Percentiles rank a stretch among this genome's conserved stretches.
Evolutionary conservation across 1,284 basidiomycete genomes (phyloP).

Genomic region (Apiotrichum gracile): DNA sequence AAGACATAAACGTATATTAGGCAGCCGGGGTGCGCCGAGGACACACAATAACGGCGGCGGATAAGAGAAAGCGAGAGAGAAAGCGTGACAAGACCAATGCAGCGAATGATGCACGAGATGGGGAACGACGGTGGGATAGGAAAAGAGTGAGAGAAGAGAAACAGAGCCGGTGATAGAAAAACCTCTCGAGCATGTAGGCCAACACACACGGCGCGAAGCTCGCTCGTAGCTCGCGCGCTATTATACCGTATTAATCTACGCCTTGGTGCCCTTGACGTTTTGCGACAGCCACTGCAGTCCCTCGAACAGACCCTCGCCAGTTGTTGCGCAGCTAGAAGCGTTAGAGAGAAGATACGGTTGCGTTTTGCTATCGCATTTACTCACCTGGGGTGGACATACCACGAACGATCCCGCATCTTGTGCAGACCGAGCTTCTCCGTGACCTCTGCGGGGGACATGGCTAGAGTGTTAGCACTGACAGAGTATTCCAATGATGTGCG

Average conservation of each 20-base stretch:
- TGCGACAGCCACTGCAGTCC: slow-evolving; percentile 93
- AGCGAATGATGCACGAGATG: slow-evolving; percentile 3
- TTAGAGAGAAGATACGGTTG: background rate
- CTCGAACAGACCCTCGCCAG: slow-evolving; percentile 90
- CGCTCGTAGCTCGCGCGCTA: background rate
- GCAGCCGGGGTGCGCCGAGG: background rate
- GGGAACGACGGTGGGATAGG: no score
- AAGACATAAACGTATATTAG: background rate
- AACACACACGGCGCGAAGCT: background rate
- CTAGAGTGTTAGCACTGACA: slow-evolving; percentile 51
- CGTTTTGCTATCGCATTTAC: slow-evolving; percentile 25
- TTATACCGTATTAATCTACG: slow-evolving; percentile 10
- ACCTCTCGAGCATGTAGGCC: background rate
- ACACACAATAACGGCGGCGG: background rate
- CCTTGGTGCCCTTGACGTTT: slow-evolving; percentile 68
- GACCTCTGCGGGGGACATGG: slow-evolving; percentile 98
- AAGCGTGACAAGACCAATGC: background rate
- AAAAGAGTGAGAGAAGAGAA: background rate
- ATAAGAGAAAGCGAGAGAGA: no score
- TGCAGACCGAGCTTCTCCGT: slow-evolving; percentile 95
- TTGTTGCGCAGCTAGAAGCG: slow-evolving; percentile 73
- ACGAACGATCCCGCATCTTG: slow-evolving; percentile 91
- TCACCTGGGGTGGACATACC: slow-evolving; percentile 97
- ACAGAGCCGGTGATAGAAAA: background rate
- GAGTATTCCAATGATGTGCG: no score